A percentile compares a stretch with the other conserved stretches of the same genome.
Evolutionary conservation across 2,329 filamentous ascomycete genomes (phyloP).

Genomic region (Pestalotiopsis sp.): DNA sequence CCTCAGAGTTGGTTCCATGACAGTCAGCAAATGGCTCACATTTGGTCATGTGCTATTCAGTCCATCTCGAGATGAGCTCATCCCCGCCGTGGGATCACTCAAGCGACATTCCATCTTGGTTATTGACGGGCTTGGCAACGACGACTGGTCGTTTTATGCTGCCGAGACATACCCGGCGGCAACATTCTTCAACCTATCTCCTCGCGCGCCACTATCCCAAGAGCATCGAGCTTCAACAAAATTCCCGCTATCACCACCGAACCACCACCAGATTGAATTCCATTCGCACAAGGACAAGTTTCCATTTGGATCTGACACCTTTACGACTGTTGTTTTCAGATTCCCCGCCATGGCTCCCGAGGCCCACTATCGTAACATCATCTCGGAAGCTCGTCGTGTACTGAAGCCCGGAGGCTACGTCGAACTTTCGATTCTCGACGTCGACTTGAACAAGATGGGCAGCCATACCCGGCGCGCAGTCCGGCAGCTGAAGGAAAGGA

Average conservation of each 20-base stretch:
- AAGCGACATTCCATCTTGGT: constrained; percentile 71
- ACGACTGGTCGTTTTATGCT: constrained; percentile 86
- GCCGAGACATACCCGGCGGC: constrained; percentile 77
- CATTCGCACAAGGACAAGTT: constrained; percentile 65
- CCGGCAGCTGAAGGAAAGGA: constrained; percentile 70
- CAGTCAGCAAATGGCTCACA: constrained; percentile 85
- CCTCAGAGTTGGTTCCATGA: constrained; percentile 77
- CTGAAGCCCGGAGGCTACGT: constrained; percentile 77
- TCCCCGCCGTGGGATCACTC: constrained; percentile 49
- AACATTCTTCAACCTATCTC: constrained; percentile 76
- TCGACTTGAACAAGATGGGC: constrained; percentile 84
- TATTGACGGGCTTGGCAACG: constrained; percentile 82
- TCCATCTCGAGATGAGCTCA: constrained; percentile 72
- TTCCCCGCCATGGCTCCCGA: constrained; percentile 74
- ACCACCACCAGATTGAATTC: constrained; percentile 77
- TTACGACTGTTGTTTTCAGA: constrained; percentile 75
- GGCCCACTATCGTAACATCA: constrained; percentile 68
- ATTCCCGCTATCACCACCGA: constrained; percentile 62
- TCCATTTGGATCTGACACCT: constrained; percentile 76
- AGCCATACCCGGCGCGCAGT: constrained; percentile 69
- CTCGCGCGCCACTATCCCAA: constrained; percentile 52
- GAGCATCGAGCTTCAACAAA: constrained; percentile 45
- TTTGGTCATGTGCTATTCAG: constrained; percentile 85
- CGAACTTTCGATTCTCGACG: constrained; percentile 77
- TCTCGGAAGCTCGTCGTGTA: constrained; percentile 77